Conservation (phyloP, 2,329 filamentous ascomycete species). For the Epichloe hybrida region DNA sequence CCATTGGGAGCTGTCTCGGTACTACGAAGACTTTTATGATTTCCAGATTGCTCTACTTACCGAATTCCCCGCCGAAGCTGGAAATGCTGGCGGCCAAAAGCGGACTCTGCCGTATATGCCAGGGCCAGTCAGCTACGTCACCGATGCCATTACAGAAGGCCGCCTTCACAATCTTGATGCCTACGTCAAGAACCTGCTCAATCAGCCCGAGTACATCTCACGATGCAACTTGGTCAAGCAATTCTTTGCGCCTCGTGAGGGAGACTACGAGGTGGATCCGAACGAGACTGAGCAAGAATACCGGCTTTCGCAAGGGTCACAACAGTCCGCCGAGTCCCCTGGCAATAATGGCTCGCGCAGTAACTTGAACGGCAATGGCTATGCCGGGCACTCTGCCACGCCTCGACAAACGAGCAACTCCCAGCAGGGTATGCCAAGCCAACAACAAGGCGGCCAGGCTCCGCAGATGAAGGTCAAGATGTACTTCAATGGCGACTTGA, state of each 20-base stretch:
- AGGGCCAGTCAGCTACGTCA: conserved; percentile 92
- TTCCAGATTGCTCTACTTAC: conserved; percentile 93
- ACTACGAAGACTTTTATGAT: conserved; percentile 98
- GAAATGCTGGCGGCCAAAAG: conserved; percentile 65
- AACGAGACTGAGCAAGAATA: conserved; percentile 63
- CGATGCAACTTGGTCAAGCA: conserved; percentile 73
- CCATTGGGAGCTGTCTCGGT: conserved; percentile 84
- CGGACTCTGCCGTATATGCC: conserved; percentile 94
- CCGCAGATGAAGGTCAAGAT: conserved; percentile 83
- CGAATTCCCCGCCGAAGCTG: conserved; percentile 83
- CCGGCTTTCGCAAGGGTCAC: conserved; percentile 57
- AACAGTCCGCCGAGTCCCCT: conserved; percentile 52
- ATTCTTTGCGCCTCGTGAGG: conserved; percentile 80
- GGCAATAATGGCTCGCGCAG: conserved; percentile 46
- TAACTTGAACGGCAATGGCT: conserved; percentile 44
- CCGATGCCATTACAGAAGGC: conserved; percentile 91
- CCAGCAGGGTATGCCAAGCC: conserved; percentile 16
- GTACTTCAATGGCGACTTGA: conserved; percentile 82
- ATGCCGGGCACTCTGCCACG: conserved; percentile 39
- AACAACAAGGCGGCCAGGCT: conserved; percentile 19
- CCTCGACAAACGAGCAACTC: conserved; percentile 31
- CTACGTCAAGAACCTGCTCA: conserved; percentile 84
- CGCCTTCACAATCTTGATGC: conserved; percentile 85
- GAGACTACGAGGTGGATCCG: conserved; percentile 85
- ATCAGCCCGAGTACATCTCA: conserved; percentile 72